A percentile compares a stretch with the other conserved stretches of the same genome.
These are phyloP conservation scores for Acanthochlamys bracteata DNA, from an alignment of 106 monocot genomes.

Conservation along the genomic window DNA sequence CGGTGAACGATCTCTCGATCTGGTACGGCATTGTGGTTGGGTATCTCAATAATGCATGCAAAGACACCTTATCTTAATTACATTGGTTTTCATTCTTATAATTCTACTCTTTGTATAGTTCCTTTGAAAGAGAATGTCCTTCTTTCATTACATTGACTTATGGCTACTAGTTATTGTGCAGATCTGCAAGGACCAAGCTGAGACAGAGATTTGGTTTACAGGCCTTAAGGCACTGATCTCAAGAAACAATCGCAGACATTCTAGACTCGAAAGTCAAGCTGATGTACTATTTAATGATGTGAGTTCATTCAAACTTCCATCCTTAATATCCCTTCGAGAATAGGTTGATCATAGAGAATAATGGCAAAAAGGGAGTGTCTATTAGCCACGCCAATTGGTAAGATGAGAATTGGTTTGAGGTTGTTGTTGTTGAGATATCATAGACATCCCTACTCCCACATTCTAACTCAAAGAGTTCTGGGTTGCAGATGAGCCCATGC, in stretches of 20 bases:
- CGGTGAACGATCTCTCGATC: conserved; percentile 58
- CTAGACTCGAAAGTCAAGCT: conserved; percentile 14
- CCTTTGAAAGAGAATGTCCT: too few relatives aligned
- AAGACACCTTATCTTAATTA: neutral
- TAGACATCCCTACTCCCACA: too few relatives aligned
- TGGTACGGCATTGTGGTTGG: conserved; percentile 27
- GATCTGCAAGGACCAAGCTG: conserved; percentile 67
- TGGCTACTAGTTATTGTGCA: conserved; percentile 6
- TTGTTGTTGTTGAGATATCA: too few relatives aligned
- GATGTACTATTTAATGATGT: conserved; percentile 42
- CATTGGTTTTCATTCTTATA: neutral
- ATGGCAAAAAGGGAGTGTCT: too few relatives aligned
- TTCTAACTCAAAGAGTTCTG: too few relatives aligned
- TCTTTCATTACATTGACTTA: too few relatives aligned
- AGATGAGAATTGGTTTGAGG: too few relatives aligned
- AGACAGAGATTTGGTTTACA: conserved; percentile 54
- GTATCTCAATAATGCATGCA: neutral
- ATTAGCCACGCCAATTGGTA: too few relatives aligned
- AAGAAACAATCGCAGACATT: conserved; percentile 14
- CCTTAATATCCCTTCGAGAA: too few relatives aligned
- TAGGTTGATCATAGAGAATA: too few relatives aligned
- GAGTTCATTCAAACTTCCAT: conserved; percentile 11
- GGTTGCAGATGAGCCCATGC: too few relatives aligned
- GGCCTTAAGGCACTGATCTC: conserved; percentile 43
- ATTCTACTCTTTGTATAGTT: conserved; percentile 20